These are phyloP conservation scores for Petasospora fabianii DNA, from an alignment of 1,139 yeast species.

Conservation along the genomic window DNA sequence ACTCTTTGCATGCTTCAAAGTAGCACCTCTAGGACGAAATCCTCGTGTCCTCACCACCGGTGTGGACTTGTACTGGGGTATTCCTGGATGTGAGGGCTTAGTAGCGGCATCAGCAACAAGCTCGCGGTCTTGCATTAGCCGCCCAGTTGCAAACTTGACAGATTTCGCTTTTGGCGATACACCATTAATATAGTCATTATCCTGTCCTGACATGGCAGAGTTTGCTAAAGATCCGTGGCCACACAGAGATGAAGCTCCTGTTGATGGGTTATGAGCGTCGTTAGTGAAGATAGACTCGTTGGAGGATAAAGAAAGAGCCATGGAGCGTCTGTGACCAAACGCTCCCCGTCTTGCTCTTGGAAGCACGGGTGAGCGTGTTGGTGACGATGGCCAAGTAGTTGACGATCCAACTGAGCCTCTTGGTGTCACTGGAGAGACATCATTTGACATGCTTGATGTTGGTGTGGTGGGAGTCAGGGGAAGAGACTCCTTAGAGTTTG, in stretches of 20 bases:
- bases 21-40: too few relatives aligned
- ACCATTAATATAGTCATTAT: too few relatives aligned
- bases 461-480: not conserved
- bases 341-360: slow-evolving; percentile 6
- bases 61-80: not conserved
- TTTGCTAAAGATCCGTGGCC: not conserved
- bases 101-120: too few relatives aligned
- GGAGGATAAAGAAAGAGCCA: slow-evolving; percentile 18
- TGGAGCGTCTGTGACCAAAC: slow-evolving; percentile 18
- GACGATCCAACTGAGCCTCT: not conserved
- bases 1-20: not conserved
- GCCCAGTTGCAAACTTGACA: too few relatives aligned
- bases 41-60: not conserved
- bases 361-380: slow-evolving; percentile 1
- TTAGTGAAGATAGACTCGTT: slow-evolving; percentile 21
- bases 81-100: too few relatives aligned
- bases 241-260: not conserved
- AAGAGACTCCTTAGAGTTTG: not conserved
- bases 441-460: not conserved
- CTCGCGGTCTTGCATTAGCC: not conserved
- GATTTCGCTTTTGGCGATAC: too few relatives aligned
- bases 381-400: not conserved
- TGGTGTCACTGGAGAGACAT: not conserved
- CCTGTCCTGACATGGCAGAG: not conserved
- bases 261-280: not conserved